A percentile compares a stretch with the other conserved stretches of the same genome.
Conservation (phyloP, 2,329 filamentous ascomycete species). For the Xylaria sp. region DNA sequence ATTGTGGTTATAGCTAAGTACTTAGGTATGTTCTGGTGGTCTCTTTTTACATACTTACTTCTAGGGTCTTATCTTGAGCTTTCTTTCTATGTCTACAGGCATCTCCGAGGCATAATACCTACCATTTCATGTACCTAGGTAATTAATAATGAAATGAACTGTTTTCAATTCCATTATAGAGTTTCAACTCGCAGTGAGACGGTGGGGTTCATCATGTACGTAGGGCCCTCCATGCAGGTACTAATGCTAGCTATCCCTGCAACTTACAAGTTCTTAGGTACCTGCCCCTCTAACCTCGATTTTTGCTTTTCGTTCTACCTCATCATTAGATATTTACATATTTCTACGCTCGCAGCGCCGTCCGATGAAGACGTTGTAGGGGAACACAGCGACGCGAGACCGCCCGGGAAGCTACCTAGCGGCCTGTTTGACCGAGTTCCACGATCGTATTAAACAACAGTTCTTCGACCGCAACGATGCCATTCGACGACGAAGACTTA, state of each 20-base stretch:
- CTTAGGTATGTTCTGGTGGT: too few species aligned
- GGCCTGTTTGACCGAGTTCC: neutral
- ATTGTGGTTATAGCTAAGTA: too few species aligned
- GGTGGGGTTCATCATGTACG: neutral
- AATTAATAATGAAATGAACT: too few species aligned
- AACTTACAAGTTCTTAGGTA: neutral
- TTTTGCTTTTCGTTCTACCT: neutral
- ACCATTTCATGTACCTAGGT: too few species aligned
- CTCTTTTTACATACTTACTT: too few species aligned
- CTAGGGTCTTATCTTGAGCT: too few species aligned
- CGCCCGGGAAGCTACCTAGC: neutral
- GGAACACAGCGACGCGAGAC: neutral
- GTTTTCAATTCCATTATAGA: neutral
- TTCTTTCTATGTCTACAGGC: too few species aligned
- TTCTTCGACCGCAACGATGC: constrained; percentile 35
- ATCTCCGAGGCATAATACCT: too few species aligned
- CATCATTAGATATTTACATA: neutral
- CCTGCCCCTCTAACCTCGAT: constrained; percentile 1
- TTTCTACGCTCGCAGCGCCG: neutral
- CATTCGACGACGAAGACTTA: constrained; percentile 47
- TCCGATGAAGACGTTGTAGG: neutral
- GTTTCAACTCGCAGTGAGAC: neutral
- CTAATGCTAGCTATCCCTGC: constrained; percentile 1
- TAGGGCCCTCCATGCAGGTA: neutral
- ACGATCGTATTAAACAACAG: neutral